phyloP scores from a whole-genome alignment of 176 grass and related monocot species.

The Metroxylon sagu region DNA sequence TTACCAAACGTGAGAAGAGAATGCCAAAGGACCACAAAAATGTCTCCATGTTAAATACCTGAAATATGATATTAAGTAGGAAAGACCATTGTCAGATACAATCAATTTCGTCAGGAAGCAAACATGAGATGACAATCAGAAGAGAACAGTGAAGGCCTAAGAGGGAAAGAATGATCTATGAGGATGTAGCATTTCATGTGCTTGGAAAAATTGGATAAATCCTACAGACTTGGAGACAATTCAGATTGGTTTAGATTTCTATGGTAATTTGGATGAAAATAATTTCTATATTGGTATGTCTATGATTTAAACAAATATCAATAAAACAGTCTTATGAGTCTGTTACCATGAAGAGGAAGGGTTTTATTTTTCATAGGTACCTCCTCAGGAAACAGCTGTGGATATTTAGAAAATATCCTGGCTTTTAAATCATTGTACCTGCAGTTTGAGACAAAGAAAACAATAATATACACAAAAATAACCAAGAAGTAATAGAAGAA shows the following conservation, averaged over 20 bases:
- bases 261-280: too few species aligned
- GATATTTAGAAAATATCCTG: conserved; percentile 88
- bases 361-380: conserved; percentile 28
- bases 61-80: conserved; percentile 15
- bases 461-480: conserved; percentile 14
- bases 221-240: too few species aligned
- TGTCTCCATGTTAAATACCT: conserved; percentile 89
- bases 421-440: conserved; percentile 76
- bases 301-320: too few species aligned
- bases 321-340: neutral
- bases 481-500: conserved; percentile 1
- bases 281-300: too few species aligned
- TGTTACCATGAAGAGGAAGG: conserved; percentile 12
- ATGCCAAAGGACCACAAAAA: conserved; percentile 97
- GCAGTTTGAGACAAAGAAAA: conserved; percentile 20
- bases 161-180: neutral
- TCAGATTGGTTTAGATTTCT: too few species aligned
- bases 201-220: too few species aligned
- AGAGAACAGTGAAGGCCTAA: neutral
- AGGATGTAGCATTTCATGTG: too few species aligned
- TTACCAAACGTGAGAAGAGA: conserved; percentile 97
- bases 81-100: conserved; percentile 2
- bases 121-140: conserved; percentile 3
- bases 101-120: conserved; percentile 12
- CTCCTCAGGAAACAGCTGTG: conserved; percentile 85